A percentile compares a stretch with the other conserved stretches of the same genome.
These are phyloP conservation scores for Amanita subjunquillea DNA, from an alignment of 768 basidiomycete species.

Conservation along the genomic window DNA sequence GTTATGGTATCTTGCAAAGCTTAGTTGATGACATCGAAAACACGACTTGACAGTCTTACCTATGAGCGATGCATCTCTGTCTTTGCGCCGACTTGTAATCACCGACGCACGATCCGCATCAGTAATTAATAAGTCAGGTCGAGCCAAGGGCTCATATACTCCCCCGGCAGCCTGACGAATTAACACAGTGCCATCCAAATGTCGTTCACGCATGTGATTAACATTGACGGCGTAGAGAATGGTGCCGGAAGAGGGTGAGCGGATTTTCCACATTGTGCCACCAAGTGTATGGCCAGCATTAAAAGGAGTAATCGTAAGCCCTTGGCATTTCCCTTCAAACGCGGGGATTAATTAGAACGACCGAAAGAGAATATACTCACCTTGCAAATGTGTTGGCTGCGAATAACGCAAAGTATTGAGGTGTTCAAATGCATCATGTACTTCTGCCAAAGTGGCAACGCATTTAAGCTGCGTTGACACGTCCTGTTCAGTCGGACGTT, in stretches of 20 bases:
- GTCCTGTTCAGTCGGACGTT: conserved; percentile 18
- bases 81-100: conserved; percentile 80
- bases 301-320: conserved; percentile 90
- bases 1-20: conserved; percentile 68
- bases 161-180: conserved; percentile 65
- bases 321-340: conserved; percentile 73
- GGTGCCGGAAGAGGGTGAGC: conserved; percentile 95
- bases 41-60: conserved; percentile 31
- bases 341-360: neutral
- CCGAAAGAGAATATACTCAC: conserved; percentile 28
- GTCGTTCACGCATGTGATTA: conserved; percentile 94
- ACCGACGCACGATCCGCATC: conserved; percentile 80
- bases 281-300: conserved; percentile 93
- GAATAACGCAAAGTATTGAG: conserved; percentile 91
- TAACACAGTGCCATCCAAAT: conserved; percentile 89
- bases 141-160: conserved; percentile 75
- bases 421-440: conserved; percentile 87
- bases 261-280: conserved; percentile 96
- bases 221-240: conserved; percentile 91
- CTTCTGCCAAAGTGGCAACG: conserved; percentile 72
- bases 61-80: conserved; percentile 82
- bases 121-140: conserved; percentile 90
- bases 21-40: neutral
- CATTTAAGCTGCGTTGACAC: conserved; percentile 38
- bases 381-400: conserved; percentile 91